Percentiles rank a stretch among this genome's conserved stretches.
These are phyloP conservation scores for Hypoxylon sp. DNA, from an alignment of 2,329 filamentous ascomycete species.

Conservation along the genomic window DNA sequence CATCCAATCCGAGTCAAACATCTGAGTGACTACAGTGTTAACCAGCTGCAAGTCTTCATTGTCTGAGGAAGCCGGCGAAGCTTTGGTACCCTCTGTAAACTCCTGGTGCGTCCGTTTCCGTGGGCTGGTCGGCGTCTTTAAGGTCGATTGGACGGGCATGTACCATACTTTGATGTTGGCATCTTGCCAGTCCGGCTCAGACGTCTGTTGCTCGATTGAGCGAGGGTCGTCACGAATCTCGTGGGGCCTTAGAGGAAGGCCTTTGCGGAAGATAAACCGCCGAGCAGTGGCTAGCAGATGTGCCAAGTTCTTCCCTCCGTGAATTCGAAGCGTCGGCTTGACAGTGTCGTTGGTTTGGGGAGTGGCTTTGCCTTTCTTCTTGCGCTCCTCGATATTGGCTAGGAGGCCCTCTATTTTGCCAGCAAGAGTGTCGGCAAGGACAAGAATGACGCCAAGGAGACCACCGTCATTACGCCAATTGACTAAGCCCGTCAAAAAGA, in stretches of 20 bases:
- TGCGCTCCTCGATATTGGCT: constrained; percentile 58
- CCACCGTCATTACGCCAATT: constrained; percentile 86
- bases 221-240: constrained; percentile 73
- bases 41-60: constrained; percentile 66
- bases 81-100: constrained; percentile 51
- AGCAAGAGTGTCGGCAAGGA: constrained; percentile 78
- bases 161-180: constrained; percentile 87
- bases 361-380: constrained; percentile 56
- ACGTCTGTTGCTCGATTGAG: constrained; percentile 60
- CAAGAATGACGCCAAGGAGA: constrained; percentile 86
- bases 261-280: constrained; percentile 87
- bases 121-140: constrained; percentile 44
- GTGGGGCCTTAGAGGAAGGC: constrained; percentile 78
- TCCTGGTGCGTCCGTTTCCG: constrained; percentile 63
- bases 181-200: constrained; percentile 80
- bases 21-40: constrained; percentile 76
- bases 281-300: constrained; percentile 87
- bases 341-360: constrained; percentile 42
- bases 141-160: constrained; percentile 68
- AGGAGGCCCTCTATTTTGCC: constrained; percentile 60
- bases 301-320: constrained; percentile 84
- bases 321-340: constrained; percentile 70
- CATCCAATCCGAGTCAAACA: constrained; percentile 85
- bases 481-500: constrained; percentile 86
- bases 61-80: constrained; percentile 34